Evolutionary conservation across 768 basidiomycete genomes (phyloP), one percentile per base, ranked within the genome.

Genomic region (Rhizopogon roseolus): DNA sequence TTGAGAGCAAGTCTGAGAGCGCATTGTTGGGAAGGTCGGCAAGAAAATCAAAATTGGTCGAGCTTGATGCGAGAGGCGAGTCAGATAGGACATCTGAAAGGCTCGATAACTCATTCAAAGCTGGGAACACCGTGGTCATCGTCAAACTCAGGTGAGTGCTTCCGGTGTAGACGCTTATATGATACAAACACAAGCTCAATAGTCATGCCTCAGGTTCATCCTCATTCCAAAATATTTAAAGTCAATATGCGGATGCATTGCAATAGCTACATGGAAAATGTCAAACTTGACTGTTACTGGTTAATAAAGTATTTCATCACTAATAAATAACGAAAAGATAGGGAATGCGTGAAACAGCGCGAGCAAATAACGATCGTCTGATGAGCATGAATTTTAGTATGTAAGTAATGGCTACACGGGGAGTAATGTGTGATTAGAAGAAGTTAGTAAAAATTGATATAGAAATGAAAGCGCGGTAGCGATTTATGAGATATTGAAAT

Each of bases 1-100:
- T 86, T 1, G 81, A 68, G 17, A 85, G 71, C n/a, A 98, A 78
- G 34, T 82, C 79, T 27, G 77, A 66, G 25, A 98, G 79, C 1
- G 85, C 74, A 41, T 89, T 79, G 8, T 80, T 77, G 5, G 85
- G 80, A 42, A 95, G 73, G 37, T 82, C 79, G 27, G 76, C 69
- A 39, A 94, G 77, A 65, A 94, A 96, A 4, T 66, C 57, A 2
- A 66, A 62, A 42, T 77, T 62, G 3, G 53, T 42, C 41, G 63
- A 36, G 27, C 52, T 28, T 16, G 54, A 10, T 10, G 52, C 25
- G 34, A 50, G 49, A 36, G 11, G 5, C 6, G 58, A 59, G 41
- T 59, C 50, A 28, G 66, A 57, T 46, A 69, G 60, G 32, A 71
- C 58, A 41, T 68, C 68, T 2, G 59, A 43, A 34, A 69, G 57